Evolutionary conservation across 2,329 filamentous ascomycete genomes (phyloP), one percentile per base, ranked within the genome.

Genomic region (Coleophoma cylindrospora): DNA sequence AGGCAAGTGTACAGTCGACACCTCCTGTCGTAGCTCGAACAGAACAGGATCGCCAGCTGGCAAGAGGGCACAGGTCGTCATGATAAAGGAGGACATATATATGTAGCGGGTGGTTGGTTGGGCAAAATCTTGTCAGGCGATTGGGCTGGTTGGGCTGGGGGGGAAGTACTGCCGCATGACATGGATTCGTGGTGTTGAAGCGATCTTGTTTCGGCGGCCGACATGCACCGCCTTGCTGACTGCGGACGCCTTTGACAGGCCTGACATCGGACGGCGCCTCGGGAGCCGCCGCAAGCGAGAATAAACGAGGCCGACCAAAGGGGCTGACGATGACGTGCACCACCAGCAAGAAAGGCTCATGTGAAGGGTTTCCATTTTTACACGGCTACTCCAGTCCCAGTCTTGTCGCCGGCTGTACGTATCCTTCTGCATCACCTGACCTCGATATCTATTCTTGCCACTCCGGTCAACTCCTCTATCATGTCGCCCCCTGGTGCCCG

Each of bases 381-480:
- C 19, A 19, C 19, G 19, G 19, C 19, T 19, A 19, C 19, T 19
- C 2, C 19, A 19, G 2, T 19, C 2, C 19, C 19, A 19, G 19
- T 19, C 19, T 19, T 19, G 19, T 19, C 19, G 19, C 19, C 19
- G 19, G 19, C 19, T 19, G 19, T 19, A 19, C 19, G 19, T 19
- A 19, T 19, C 2, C 19, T 19, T 19, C 34, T n/a, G 11, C 34
- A 12, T 53, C 34, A 58, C 13, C 55, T 48, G 47, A 72, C 63
- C 56, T 71, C 68, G 56, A 72, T 58, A 50, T 71, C 66, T 44
- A 74, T 61, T 54, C 67, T 64, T 32, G 65, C 61, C 49, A 71
- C 64, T 11, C 66, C 67, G n/a, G 58, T 63, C 19, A 67, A 47
- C 46, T 69, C 64, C 52, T 68, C 67, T 13, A 69, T 63, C 38